Evolutionary conservation across 768 basidiomycete species (phyloP), one percentile per base, ranked within the genome.

Genomic region (Pleurotus ostreatus): DNA sequence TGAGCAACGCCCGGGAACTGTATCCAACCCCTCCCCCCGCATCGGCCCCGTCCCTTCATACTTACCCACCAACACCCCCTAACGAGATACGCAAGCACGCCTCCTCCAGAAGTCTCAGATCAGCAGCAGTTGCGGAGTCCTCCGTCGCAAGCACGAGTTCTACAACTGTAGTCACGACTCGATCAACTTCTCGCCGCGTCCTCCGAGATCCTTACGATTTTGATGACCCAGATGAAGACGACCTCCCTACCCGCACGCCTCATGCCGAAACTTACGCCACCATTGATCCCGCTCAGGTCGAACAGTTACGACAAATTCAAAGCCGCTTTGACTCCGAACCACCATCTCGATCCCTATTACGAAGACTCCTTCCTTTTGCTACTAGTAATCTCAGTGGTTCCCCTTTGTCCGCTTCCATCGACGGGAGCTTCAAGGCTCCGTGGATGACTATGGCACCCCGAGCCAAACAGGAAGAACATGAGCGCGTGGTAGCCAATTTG

Each of bases 401-500:
- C 39, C 34, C 22, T 8, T 34, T 16, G 13, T 43, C 60, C 12
- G 66, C 61, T 9, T 62, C 62, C 12, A 62, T 70, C n/a, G 64
- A 71, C 15, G 60, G 64, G 12, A 62, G 65, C 37, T 75, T 71
- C 46, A 63, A 68, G 11, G 71, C 81, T 22, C 80, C 79, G 5
- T 93, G 90, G 91, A 69, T 91, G 52, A 77, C 76, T 38, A 76
- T 88, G 56, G 79, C 83, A 6, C 79, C 84, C 2, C 80, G 88
- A 44, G 77, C 78, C 45, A 80, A 82, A 65, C 81, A 84, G 56
- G 89, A 92, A 65, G 81, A 84, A 58, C 79, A 83, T 11, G 81
- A 85, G 62, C 79, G 82, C 48, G 82, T 86, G 23, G 82, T 90
- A 53, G 79, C 81, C 55, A 86, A 84, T 60, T 70, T 93, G 23